Percentiles rank a stretch among this genome's conserved stretches.
Conservation (phyloP, 139 green algal species). For the Auxenochlorella pyrenoidosa region DNA sequence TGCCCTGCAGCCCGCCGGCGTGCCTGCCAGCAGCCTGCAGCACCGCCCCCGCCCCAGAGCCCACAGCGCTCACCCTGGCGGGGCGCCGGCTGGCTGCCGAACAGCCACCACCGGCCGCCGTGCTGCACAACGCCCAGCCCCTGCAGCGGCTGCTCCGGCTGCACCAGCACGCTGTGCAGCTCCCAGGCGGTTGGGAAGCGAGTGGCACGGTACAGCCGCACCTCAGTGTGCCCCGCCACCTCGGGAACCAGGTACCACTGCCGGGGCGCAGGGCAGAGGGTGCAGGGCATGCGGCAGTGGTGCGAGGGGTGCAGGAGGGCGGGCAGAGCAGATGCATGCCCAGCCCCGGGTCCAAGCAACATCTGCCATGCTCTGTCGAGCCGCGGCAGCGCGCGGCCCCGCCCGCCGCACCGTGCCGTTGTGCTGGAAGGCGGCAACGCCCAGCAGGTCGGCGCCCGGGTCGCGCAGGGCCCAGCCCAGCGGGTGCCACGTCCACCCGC, state of each 20-base stretch:
- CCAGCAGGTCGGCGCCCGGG: neutral
- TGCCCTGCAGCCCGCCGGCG: no score
- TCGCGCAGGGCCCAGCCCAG: slow-evolving; percentile 23
- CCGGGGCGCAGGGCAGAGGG: neutral
- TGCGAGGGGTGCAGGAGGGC: neutral
- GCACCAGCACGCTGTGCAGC: neutral
- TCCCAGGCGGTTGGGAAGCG: slow-evolving; percentile 32
- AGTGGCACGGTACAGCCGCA: slow-evolving; percentile 4
- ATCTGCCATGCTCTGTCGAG: neutral
- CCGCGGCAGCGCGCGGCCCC: neutral
- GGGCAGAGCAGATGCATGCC: neutral
- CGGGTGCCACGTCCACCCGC: slow-evolving; percentile 30
- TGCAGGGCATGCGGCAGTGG: neutral
- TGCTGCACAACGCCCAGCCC: slow-evolving; percentile 1
- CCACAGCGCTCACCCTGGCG: neutral
- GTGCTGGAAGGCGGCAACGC: slow-evolving; percentile 10
- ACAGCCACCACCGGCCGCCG: slow-evolving; percentile 14
- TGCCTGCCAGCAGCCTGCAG: neutral
- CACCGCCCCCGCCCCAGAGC: neutral
- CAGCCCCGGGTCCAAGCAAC: neutral
- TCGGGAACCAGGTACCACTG: slow-evolving; percentile 37
- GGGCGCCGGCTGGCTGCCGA: neutral
- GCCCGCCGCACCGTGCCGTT: neutral
- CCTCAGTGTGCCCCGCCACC: neutral
- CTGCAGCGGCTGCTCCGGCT: neutral